A percentile compares a stretch with the other conserved stretches of the same genome.
Conservation (phyloP, 805 yeast genomes). For the Yamadazyma tumulicola region DNA sequence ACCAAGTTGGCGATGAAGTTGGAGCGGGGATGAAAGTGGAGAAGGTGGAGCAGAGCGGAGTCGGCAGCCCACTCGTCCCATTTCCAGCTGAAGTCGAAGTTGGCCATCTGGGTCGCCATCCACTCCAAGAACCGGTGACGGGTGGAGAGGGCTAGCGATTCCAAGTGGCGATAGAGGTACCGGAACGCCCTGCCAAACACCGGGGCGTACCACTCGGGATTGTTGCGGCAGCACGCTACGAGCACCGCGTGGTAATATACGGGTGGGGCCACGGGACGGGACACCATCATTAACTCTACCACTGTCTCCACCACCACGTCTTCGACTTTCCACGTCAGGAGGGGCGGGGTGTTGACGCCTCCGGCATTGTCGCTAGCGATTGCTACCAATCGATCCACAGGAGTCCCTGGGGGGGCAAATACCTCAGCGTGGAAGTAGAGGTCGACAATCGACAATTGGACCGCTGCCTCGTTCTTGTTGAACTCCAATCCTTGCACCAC, state of each 20-base stretch:
- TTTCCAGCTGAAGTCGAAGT: constrained; percentile 94
- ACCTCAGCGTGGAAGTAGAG: constrained; percentile 61
- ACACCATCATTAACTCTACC: constrained; percentile 69
- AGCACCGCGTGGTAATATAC: constrained; percentile 83
- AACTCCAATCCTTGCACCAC: constrained; percentile 77
- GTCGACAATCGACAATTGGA: constrained; percentile 74
- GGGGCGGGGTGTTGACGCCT: constrained; percentile 38
- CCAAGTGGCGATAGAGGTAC: constrained; percentile 67
- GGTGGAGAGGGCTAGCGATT: constrained; percentile 70
- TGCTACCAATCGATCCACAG: constrained; percentile 62
- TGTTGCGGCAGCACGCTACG: constrained; percentile 84
- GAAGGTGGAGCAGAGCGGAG: constrained; percentile 40
- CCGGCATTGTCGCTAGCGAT: constrained; percentile 40
- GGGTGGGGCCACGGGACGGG: constrained; percentile 64
- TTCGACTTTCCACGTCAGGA: constrained; percentile 86
- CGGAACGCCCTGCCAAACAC: constrained; percentile 91
- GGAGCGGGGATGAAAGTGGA: constrained; percentile 66
- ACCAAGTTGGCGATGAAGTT: constrained; percentile 75
- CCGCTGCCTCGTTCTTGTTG: constrained; percentile 82
- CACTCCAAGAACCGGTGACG: constrained; percentile 75
- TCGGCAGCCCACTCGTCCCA: constrained; percentile 91
- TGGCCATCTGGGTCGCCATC: constrained; percentile 90
- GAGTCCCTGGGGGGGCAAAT: constrained; percentile 59
- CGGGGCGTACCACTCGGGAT: constrained; percentile 74
- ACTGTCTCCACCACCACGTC: constrained; percentile 84